Evolutionary conservation across 805 yeast genomes (phyloP).

Genomic region (Jamesozyma rosinii): DNA sequence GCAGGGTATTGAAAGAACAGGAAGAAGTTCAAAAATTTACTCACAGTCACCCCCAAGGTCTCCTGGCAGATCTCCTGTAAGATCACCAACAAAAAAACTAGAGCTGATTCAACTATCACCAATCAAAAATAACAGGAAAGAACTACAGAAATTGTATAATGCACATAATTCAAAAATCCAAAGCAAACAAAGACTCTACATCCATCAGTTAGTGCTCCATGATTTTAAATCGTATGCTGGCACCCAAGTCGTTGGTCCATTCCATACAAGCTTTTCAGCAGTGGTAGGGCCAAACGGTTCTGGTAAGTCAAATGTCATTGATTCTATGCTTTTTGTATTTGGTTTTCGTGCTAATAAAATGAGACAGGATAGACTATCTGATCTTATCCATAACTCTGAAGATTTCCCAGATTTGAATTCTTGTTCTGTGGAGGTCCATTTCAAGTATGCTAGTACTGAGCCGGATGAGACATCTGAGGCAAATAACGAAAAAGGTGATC

Average conservation of each 20-base stretch:
- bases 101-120: slow-evolving; percentile 38
- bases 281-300: slow-evolving; percentile 98
- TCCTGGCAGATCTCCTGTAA: slow-evolving; percentile 29
- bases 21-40: slow-evolving; percentile 25
- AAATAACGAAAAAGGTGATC: slow-evolving; percentile 43
- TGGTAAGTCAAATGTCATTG: slow-evolving; percentile 96
- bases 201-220: slow-evolving; percentile 59
- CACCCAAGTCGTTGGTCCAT: slow-evolving; percentile 85
- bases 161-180: slow-evolving; percentile 19
- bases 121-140: slow-evolving; percentile 29
- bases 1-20: slow-evolving; percentile 22
- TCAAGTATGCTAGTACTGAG: slow-evolving; percentile 64
- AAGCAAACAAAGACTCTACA: slow-evolving; percentile 56
- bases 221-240: slow-evolving; percentile 97
- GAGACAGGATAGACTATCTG: slow-evolving; percentile 92
- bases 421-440: slow-evolving; percentile 88
- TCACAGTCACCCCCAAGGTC: slow-evolving; percentile 25
- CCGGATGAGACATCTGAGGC: slow-evolving; percentile 36
- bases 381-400: slow-evolving; percentile 85
- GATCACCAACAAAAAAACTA: slow-evolving; percentile 34
- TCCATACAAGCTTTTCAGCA: slow-evolving; percentile 86
- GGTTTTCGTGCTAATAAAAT: slow-evolving; percentile 94
- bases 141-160: slow-evolving; percentile 23
- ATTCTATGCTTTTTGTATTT: slow-evolving; percentile 89
- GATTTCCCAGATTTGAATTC: slow-evolving; percentile 52